phyloP scores from a whole-genome alignment of 306 rosid genomes.

The Ceratonia siliqua region DNA sequence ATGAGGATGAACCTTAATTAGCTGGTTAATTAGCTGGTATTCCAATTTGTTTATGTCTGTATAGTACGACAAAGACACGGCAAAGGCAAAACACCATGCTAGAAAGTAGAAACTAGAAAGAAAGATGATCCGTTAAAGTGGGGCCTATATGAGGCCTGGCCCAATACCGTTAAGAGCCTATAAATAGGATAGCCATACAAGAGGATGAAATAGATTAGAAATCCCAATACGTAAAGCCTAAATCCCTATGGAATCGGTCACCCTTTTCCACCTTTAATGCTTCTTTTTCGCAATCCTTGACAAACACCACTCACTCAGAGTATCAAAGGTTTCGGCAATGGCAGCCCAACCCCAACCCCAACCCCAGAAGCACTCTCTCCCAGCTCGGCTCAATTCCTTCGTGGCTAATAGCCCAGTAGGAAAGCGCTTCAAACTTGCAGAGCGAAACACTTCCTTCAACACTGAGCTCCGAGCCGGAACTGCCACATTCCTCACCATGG shows the following conservation, averaged over 20 bases:
- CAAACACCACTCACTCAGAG: neutral
- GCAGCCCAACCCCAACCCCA: neutral
- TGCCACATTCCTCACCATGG: constrained; percentile 91
- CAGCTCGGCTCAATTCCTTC: constrained; percentile 46
- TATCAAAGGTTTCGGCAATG: neutral
- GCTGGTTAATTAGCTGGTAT: neutral
- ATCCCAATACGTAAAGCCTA: constrained; percentile 23
- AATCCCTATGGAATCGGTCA: neutral
- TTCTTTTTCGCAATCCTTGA: neutral
- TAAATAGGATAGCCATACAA: constrained; percentile 1
- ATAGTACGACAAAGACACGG: too few species aligned
- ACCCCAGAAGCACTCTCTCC: neutral
- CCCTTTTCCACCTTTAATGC: neutral
- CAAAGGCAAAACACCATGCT: too few species aligned
- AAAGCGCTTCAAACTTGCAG: constrained; percentile 64
- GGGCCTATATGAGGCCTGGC: neutral
- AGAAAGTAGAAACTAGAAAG: too few species aligned
- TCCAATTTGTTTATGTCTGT: constrained; percentile 9
- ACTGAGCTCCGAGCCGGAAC: constrained; percentile 93
- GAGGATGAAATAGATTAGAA: constrained; percentile 12
- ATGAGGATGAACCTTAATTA: too few species aligned
- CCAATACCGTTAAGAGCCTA: neutral
- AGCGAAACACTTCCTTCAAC: constrained; percentile 76
- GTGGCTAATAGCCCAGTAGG: constrained; percentile 53
- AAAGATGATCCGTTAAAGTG: neutral